Conservation (phyloP, 352 stramenopile genomes). For the Achlya hypogyna region DNA sequence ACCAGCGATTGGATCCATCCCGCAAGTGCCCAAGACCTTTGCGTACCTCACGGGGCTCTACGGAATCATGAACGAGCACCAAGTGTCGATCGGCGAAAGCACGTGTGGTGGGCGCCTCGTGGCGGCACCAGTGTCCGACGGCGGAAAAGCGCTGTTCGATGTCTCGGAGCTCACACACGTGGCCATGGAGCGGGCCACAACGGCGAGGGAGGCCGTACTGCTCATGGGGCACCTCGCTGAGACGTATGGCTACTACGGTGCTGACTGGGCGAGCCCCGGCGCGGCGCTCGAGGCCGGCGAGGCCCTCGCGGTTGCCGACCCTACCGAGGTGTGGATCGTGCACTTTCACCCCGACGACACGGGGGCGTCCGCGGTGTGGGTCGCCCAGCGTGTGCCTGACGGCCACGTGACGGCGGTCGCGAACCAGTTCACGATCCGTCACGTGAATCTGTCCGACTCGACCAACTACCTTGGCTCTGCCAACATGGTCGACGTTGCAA, state of each 20-base stretch:
- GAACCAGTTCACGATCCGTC: constrained; percentile 93
- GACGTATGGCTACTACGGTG: constrained; percentile 91
- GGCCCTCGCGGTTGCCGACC: constrained; percentile 85
- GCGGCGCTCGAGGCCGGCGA: constrained; percentile 77
- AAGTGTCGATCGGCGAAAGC: constrained; percentile 75
- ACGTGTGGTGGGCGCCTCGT: constrained; percentile 63
- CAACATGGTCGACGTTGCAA: constrained; percentile 84
- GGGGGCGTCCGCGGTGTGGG: constrained; percentile 88
- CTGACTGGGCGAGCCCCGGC: constrained; percentile 57
- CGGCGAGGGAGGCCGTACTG: constrained; percentile 69
- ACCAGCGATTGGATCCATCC: constrained; percentile 55
- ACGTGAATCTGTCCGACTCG: constrained; percentile 67
- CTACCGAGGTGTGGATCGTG: constrained; percentile 91
- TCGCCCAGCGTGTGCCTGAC: constrained; percentile 85
- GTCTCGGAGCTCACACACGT: constrained; percentile 82
- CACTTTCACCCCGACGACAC: constrained; percentile 93
- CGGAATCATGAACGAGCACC: constrained; percentile 80
- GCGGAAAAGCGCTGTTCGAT: constrained; percentile 83
- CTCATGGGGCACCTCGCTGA: constrained; percentile 91
- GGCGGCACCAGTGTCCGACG: constrained; percentile 48
- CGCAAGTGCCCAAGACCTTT: constrained; percentile 51
- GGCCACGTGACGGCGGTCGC: constrained; percentile 78
- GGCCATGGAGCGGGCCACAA: constrained; percentile 75
- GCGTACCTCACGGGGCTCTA: constrained; percentile 72
- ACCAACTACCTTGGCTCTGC: constrained; percentile 84